Evolutionary conservation across 1,284 basidiomycete genomes (phyloP), one percentile per base, ranked within the genome.

Genomic region (Cutaneotrichosporon dermatis): DNA sequence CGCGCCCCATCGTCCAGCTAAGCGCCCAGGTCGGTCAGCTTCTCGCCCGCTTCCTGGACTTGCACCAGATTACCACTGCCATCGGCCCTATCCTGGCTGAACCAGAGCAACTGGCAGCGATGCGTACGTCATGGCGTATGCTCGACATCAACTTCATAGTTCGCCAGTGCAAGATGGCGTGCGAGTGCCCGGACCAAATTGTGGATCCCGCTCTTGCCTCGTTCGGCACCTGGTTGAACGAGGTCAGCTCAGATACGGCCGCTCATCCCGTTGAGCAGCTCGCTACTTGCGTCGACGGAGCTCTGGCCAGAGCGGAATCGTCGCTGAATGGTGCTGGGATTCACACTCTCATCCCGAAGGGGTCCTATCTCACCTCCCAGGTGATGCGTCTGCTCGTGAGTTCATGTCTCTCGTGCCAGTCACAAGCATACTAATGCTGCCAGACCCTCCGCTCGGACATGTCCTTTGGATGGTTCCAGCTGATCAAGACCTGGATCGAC

Each of bases 401-500:
- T 63, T 34, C 12, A 42, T 4, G 5, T 13, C 13, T 39, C 35
- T 54, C 12, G 36, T 44, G 25, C 25, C 25, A 25, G 25, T 25
- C 25, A 25, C 25, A 25, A 25, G 25, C 25, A 25, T 25, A 25
- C 25, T 25, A 25, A 25, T 25, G 25, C 25, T 25, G 25, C 10
- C 55, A 72, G 66, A 74, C 73, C 1, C 62, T 75, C 16, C 69
- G 65, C 48, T 69, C 65, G 25, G 72, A 72, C 54, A 62, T 69
- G 15, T 62, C 69, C 2, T 75, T 75, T 50, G 73, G 74, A 5
- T 57, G 64, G 34, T 76, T 75, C 64, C 75, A 76, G 56, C 66
- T 77, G 6, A 37, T 77, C 63, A 77, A 77, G 58, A 73, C 72
- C 3, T 76, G 70, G 69, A 65, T 73, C 44, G 75, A 76, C 60